Base-by-base conservation (phyloP, 331 rosid species). In the Acacia concinna region DNA sequence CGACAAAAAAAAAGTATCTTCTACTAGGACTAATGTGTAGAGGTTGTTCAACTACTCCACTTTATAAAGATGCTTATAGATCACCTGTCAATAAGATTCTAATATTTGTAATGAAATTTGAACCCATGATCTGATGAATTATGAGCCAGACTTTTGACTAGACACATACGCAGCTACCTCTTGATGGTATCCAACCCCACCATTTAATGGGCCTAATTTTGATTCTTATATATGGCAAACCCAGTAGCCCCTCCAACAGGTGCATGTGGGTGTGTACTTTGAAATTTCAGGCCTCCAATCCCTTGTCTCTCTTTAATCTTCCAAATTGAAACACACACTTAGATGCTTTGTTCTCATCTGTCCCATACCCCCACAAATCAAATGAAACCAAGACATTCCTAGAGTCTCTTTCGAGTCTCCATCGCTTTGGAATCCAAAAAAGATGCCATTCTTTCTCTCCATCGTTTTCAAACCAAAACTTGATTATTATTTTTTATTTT, bases 371-470 rank as follows among this genome's bases (percentile, higher is more conserved):
- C 68, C 68, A 21, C 67, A 84, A 77, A 77, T 56, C 34, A 27
- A 73, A 67, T 77, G 70, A 81, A 65, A 57, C 60, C 68, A 67
- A 47, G 83, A 85, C 88, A 85, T 85, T 85, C 88, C 85, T 78
- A 74, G 14, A 62, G 85, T 85, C 85, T 62, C 79, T 85, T 85
- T 81, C 88, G 66, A n/a, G 85, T 85, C 85, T 23, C 76, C 85
- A 85, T 85, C 88, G n/a, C n/a, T n/a, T n/a, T n/a, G n/a, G n/a
- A n/a, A n/a, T n/a, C n/a, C n/a, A n/a, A n/a, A n/a, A n/a, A n/a
- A n/a, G n/a, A n/a, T n/a, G n/a, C n/a, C n/a, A n/a, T n/a, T n/a
- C n/a, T n/a, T n/a, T n/a, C n/a, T n/a, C n/a, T n/a, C n/a, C n/a
- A n/a, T n/a, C 63, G 17, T 54, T 54, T 54, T 54, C 62, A 52